Evolutionary conservation across 257 asterid genomes (phyloP), one percentile per base, ranked within the genome.

Genomic region (Solanum rostratum): DNA sequence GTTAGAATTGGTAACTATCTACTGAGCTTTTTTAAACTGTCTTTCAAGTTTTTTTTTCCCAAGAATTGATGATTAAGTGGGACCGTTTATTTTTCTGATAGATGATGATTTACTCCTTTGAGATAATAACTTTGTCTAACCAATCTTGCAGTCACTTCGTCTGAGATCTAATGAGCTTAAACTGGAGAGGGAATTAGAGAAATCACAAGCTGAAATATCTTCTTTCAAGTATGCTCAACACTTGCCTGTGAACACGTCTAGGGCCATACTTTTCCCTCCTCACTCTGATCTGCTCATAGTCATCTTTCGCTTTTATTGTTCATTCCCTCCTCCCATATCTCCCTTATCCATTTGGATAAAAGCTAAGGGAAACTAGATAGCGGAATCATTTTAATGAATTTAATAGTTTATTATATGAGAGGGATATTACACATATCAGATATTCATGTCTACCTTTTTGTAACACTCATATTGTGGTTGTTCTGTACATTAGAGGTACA

Each of bases 151-250:
- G 99, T 96, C 97, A 84, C 91, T 97, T 85, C 92, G 97, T 55
- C 88, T 97, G 97, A 94, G 98, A 91, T 97, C 99, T 84, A 95
- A 89, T 87, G 99, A 97, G 92, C 93, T 97, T 69, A 97, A 95
- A 89, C 87, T 95, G 90, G 96, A 92, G 93, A 93, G 97, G 89
- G 94, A 91, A 76, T 87, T 95, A 89, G 98, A 95, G 90, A 90
- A 90, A 68, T 66, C 94, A 78, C 92, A 90, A 84, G 89, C 92
- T 59, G 97, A 94, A 89, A 83, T 95, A 83, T 89, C 97, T 91
- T 91, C 95, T 71, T 87, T 88, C 90, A 93, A 91, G 99, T 97
- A 90, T 84, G 87, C 70, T 70, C 41, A 68, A 73, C 55, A 39
- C 88, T 84, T 76, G 49, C 53, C 76, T 82, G 63, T 78, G 82